Percentiles rank a stretch among this genome's conserved stretches.
phyloP scores from a whole-genome alignment of 139 green algal species.

The Tetradesmus obliquus region DNA sequence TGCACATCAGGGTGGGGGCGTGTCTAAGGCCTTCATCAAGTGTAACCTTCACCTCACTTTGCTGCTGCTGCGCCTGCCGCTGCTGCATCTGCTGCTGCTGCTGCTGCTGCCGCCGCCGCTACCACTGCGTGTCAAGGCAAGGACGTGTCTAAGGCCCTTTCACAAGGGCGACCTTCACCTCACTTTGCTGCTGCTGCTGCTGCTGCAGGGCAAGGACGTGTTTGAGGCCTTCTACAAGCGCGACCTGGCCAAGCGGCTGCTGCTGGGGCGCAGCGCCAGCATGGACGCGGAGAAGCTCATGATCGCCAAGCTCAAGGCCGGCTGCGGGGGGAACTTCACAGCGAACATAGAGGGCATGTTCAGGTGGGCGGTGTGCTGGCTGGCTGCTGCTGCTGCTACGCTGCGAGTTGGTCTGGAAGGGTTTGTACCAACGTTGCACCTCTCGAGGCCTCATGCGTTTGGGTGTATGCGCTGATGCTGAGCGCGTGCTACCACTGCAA shows the following conservation, averaged over 20 bases:
- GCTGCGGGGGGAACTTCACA: constrained; percentile 98
- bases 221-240: constrained; percentile 99
- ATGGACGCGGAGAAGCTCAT: constrained; percentile 96
- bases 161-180: background rate
- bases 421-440: no score
- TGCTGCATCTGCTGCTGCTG: background rate
- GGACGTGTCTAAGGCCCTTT: background rate
- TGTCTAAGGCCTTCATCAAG: background rate
- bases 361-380: constrained; percentile 61
- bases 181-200: background rate
- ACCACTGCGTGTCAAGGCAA: background rate
- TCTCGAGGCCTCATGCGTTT: no score
- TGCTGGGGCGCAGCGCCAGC: constrained; percentile 86
- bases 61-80: background rate
- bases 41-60: background rate
- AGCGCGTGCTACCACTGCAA: background rate
- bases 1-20: background rate
- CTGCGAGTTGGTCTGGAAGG: no score
- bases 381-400: background rate
- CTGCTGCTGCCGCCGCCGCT: background rate
- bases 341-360: constrained; percentile 99
- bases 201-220: constrained; percentile 96
- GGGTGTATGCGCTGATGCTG: no score
- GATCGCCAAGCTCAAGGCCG: constrained; percentile 96
- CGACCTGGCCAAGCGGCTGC: constrained; percentile 96